These are phyloP conservation scores for Pestalotiopsis sp. DNA, from an alignment of 2,329 filamentous ascomycete genomes.

Conservation along the genomic window DNA sequence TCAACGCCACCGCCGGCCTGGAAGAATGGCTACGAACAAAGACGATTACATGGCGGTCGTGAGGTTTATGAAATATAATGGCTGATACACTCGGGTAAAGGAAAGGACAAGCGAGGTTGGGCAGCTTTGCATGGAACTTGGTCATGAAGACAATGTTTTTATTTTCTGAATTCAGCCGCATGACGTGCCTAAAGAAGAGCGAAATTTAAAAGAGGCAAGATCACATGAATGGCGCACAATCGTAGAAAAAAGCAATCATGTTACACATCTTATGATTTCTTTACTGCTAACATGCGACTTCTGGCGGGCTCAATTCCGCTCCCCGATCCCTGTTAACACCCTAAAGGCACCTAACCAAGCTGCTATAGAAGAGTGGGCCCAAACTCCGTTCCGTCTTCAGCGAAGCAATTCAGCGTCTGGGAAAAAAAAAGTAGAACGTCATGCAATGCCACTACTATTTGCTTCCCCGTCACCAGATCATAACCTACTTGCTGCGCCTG, in stretches of 20 bases:
- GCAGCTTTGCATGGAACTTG: background rate
- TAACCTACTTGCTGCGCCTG: background rate
- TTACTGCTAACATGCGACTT: background rate
- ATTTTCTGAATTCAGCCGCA: background rate
- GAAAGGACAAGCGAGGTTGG: background rate
- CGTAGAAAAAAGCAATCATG: background rate
- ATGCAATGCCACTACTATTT: conserved; percentile 12
- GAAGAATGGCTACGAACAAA: conserved; percentile 33
- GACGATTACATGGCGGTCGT: conserved; percentile 30
- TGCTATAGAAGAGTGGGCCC: conserved; percentile 4
- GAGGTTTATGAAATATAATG: background rate
- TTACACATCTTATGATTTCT: background rate
- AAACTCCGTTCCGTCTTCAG: conserved; percentile 3
- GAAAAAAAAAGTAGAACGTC: conserved; percentile 19
- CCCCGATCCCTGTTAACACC: background rate
- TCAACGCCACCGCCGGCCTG: conserved; percentile 30
- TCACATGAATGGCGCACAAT: background rate
- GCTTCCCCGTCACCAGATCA: background rate
- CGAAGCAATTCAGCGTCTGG: background rate
- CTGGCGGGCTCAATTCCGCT: background rate
- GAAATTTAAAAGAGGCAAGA: background rate
- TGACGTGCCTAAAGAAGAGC: background rate
- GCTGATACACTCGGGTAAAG: background rate
- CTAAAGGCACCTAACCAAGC: background rate
- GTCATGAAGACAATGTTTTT: background rate